Percentiles rank a stretch among this genome's conserved stretches.
Evolutionary conservation across 345 rosid genomes (phyloP).

Genomic region (Eucalyptus brandiana): DNA sequence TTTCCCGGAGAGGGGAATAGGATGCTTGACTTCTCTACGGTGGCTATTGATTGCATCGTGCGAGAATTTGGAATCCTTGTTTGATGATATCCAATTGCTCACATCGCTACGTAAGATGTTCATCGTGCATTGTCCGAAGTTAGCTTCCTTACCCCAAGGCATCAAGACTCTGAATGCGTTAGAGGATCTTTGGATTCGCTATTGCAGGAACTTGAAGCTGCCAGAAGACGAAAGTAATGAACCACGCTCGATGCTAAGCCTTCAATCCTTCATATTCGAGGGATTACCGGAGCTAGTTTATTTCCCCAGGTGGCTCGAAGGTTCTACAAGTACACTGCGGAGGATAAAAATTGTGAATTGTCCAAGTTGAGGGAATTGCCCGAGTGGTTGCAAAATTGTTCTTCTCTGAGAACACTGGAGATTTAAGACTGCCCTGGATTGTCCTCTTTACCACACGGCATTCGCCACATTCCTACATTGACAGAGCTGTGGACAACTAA

Average conservation of each 20-base stretch:
- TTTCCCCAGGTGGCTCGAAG: constrained; percentile 9
- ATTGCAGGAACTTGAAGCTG: not conserved
- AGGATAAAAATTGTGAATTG: not conserved
- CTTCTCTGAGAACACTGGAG: not conserved
- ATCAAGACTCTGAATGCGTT: not conserved
- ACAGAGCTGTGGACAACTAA: not conserved
- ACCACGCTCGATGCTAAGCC: not conserved
- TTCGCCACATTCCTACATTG: not conserved
- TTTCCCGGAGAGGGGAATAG: not conserved
- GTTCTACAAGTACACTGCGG: not conserved
- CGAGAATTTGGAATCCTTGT: not conserved
- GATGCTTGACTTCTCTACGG: constrained; percentile 1
- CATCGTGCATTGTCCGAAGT: not conserved
- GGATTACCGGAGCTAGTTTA: not conserved
- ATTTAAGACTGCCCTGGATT: not conserved
- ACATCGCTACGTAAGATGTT: not conserved
- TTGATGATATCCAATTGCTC: not conserved
- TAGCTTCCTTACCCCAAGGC: not conserved
- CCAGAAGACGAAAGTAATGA: not conserved
- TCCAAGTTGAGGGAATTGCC: not conserved
- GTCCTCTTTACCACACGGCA: not conserved
- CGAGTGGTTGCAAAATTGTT: not conserved
- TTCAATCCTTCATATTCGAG: not conserved
- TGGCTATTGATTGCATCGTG: not conserved
- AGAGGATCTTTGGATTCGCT: not conserved